A percentile compares a stretch with the other conserved stretches of the same genome.
Conservation (phyloP, 2,329 filamentous ascomycete species). For the Leptographium lundbergii region DNA sequence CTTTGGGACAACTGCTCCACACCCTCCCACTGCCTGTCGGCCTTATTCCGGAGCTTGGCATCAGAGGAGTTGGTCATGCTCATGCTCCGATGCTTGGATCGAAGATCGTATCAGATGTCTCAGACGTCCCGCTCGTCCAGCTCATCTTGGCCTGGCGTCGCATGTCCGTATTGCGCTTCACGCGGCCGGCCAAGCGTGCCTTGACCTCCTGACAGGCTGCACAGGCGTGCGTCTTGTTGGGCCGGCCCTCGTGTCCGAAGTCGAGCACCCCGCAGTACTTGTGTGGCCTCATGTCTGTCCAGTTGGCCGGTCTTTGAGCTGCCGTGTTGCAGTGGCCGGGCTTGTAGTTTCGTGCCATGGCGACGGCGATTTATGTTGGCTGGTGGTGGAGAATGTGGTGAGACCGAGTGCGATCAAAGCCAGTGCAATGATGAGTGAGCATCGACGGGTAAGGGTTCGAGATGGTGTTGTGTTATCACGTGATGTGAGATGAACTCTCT, state of each 20-base stretch:
- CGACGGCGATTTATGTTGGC: too few relatives aligned
- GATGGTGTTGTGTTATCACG: background rate
- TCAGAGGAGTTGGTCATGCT: too few relatives aligned
- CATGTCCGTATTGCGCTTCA: conserved; percentile 2
- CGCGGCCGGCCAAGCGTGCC: conserved; percentile 1
- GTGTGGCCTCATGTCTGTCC: conserved; percentile 7
- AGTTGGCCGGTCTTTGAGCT: conserved; percentile 7
- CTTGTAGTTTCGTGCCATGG: conserved; percentile 9
- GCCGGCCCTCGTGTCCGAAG: conserved; percentile 6
- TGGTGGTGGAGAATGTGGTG: too few relatives aligned
- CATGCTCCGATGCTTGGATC: too few relatives aligned
- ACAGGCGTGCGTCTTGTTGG: conserved; percentile 10
- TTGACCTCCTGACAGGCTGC: conserved; percentile 6
- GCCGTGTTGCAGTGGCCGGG: background rate
- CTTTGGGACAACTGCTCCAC: too few relatives aligned
- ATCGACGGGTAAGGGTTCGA: too few relatives aligned
- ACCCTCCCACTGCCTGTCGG: background rate
- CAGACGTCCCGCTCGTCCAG: background rate
- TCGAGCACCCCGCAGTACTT: conserved; percentile 10
- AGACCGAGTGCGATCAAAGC: too few relatives aligned
- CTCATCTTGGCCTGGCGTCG: conserved; percentile 9
- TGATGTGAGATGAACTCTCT: too few relatives aligned
- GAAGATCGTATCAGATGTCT: too few relatives aligned
- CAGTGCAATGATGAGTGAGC: too few relatives aligned
- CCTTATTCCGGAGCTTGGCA: too few relatives aligned